Conservation (phyloP, 108 stramenopile genomes). For the Fragilaria radians region DNA sequence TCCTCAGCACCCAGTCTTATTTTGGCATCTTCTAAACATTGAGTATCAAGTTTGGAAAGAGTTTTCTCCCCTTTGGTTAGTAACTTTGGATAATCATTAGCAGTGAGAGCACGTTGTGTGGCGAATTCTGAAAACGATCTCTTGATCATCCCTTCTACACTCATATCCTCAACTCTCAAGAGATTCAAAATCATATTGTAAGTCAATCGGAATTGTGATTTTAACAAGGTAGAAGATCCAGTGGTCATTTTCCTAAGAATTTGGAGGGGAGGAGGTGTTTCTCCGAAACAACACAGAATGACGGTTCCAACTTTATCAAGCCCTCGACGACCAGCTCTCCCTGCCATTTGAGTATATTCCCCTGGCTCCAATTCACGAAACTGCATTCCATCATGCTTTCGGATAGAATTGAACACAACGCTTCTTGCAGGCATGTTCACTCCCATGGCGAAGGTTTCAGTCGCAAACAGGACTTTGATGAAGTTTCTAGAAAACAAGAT, state of each 20-base stretch:
- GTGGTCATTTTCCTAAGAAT: constrained; percentile 86
- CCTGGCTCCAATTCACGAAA: constrained; percentile 74
- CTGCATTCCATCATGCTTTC: constrained; percentile 94
- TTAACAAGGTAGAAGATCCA: constrained; percentile 79
- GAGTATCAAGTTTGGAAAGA: constrained; percentile 59
- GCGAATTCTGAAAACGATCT: constrained; percentile 85
- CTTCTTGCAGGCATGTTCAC: constrained; percentile 98
- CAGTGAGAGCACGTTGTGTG: constrained; percentile 90
- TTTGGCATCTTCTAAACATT: constrained; percentile 41
- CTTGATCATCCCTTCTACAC: constrained; percentile 96
- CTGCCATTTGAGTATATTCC: constrained; percentile 99
- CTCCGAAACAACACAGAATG: constrained; percentile 65
- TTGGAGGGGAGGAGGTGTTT: constrained; percentile 57
- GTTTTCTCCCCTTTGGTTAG: constrained; percentile 67
- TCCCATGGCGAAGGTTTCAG: constrained; percentile 99
- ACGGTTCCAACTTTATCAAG: constrained; percentile 90
- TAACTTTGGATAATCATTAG: constrained; percentile 84
- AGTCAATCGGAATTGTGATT: constrained; percentile 91
- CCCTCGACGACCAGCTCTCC: constrained; percentile 95
- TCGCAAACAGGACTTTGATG: constrained; percentile 95
- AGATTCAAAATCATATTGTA: constrained; percentile 98
- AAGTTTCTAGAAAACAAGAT: constrained; percentile 91
- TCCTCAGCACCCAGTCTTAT: constrained; percentile 67
- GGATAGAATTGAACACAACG: constrained; percentile 91
- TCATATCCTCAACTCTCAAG: constrained; percentile 91